phyloP scores from a whole-genome alignment of 148 eudicot genomes.

The Bassia scoparia region DNA sequence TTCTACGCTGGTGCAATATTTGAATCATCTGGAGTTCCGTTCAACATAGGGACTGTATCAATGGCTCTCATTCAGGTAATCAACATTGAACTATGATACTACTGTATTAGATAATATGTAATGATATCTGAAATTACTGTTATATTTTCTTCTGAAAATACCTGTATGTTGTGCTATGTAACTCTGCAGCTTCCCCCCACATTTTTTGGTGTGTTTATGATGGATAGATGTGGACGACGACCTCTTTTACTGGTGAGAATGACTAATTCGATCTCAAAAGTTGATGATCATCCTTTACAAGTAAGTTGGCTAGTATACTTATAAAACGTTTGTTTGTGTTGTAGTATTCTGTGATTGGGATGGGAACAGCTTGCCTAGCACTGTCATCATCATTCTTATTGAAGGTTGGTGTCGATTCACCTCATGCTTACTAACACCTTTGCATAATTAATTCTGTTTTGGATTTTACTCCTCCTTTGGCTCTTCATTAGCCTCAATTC shows the following conservation, averaged over 20 bases:
- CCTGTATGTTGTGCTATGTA: not conserved
- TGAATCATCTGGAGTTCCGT: constrained; percentile 53
- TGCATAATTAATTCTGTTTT: not conserved
- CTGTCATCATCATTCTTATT: constrained; percentile 30
- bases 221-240: constrained; percentile 54
- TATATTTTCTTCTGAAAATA: not conserved
- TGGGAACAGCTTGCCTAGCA: constrained; percentile 26
- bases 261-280: too few relatives aligned
- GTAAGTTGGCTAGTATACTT: too few relatives aligned
- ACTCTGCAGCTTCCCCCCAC: constrained; percentile 44
- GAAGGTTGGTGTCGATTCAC: constrained; percentile 21
- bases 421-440: too few relatives aligned
- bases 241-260: constrained; percentile 50
- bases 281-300: too few relatives aligned
- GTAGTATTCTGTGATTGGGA: constrained; percentile 31
- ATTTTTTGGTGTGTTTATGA: constrained; percentile 35
- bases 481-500: not conserved
- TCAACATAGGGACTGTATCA: constrained; percentile 39
- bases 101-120: not conserved
- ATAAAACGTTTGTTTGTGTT: constrained; percentile 4
- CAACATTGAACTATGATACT: not conserved
- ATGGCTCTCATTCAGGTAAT: constrained; percentile 66
- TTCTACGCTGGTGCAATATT: constrained; percentile 53
- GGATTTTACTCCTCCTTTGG: not conserved
- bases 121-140: not conserved